Percentiles rank a stretch among this genome's conserved stretches.
Evolutionary conservation across 2,329 filamentous ascomycete genomes (phyloP).

Genomic region (Chaetoscypha palmicola): DNA sequence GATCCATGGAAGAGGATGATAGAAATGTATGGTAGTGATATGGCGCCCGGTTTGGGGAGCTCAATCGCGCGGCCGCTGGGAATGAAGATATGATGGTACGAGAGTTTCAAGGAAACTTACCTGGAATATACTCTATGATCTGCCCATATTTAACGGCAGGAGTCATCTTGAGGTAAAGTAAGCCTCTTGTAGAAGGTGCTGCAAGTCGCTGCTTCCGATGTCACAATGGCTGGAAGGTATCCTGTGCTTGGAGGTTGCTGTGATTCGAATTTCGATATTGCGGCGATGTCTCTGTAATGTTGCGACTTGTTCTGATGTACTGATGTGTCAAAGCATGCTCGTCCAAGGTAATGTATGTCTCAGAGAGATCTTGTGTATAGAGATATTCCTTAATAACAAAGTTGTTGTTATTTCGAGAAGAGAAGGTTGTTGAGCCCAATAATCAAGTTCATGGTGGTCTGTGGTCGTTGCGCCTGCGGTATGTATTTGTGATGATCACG

Average conservation of each 20-base stretch:
- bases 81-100: conserved; percentile 7
- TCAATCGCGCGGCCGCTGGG: conserved; percentile 9
- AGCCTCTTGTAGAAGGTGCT: conserved; percentile 2
- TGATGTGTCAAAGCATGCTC: conserved; percentile 20
- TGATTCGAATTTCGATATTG: not conserved
- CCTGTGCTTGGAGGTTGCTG: conserved; percentile 5
- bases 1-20: conserved; percentile 9
- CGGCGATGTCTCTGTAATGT: conserved; percentile 8
- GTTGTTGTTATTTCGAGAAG: conserved; percentile 9
- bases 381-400: conserved; percentile 16
- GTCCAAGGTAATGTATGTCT: not conserved
- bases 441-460: too few species aligned
- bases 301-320: conserved; percentile 17
- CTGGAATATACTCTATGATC: conserved; percentile 93
- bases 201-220: conserved; percentile 16
- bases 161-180: conserved; percentile 33
- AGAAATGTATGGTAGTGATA: conserved; percentile 22
- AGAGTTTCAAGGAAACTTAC: conserved; percentile 45
- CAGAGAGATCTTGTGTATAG: conserved; percentile 9
- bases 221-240: conserved; percentile 10
- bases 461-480: too few species aligned
- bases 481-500: too few species aligned
- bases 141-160: conserved; percentile 59
- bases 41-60: conserved; percentile 8
- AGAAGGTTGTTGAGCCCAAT: conserved; percentile 3